Conservation (phyloP, 2,329 filamentous ascomycete genomes). For the Macrophomina pseudophaseolina region DNA sequence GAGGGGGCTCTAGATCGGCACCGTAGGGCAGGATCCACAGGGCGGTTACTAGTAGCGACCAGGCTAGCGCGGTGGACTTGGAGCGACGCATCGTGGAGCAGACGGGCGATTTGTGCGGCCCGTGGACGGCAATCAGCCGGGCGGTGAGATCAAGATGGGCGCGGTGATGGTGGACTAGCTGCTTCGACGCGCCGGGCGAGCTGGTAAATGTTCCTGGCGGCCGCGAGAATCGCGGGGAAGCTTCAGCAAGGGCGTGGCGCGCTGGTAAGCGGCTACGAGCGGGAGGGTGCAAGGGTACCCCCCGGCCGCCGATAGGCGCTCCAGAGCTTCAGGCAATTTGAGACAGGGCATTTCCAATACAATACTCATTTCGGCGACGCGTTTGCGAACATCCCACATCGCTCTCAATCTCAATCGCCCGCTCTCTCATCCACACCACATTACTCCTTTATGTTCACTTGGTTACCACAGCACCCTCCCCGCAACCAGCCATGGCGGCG, state of each 20-base stretch:
- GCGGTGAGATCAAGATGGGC: conserved; percentile 11
- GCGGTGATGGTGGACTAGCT: neutral
- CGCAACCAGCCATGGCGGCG: conserved; percentile 38
- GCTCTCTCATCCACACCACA: conserved; percentile 40
- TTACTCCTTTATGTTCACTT: conserved; percentile 33
- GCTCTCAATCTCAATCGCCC: conserved; percentile 5
- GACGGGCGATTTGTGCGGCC: conserved; percentile 15
- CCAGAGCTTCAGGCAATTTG: neutral
- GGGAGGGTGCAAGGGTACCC: neutral
- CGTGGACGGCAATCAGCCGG: conserved; percentile 23
- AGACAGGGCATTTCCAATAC: neutral
- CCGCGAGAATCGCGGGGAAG: conserved; percentile 1
- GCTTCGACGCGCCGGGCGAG: conserved; percentile 1
- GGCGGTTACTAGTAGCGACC: conserved; percentile 17
- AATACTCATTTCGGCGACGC: conserved; percentile 33
- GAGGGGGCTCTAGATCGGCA: conserved; percentile 13
- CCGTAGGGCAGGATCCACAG: conserved; percentile 25
- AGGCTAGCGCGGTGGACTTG: conserved; percentile 23
- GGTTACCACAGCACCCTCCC: conserved; percentile 26
- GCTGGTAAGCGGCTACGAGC: neutral
- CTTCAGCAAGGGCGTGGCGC: neutral
- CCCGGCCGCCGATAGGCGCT: conserved; percentile 3
- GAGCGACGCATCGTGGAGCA: conserved; percentile 23
- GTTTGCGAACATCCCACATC: conserved; percentile 36
- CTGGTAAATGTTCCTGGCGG: conserved; percentile 8